phyloP scores from a whole-genome alignment of 2,329 filamentous ascomycete species.

The Xylaria sp. region DNA sequence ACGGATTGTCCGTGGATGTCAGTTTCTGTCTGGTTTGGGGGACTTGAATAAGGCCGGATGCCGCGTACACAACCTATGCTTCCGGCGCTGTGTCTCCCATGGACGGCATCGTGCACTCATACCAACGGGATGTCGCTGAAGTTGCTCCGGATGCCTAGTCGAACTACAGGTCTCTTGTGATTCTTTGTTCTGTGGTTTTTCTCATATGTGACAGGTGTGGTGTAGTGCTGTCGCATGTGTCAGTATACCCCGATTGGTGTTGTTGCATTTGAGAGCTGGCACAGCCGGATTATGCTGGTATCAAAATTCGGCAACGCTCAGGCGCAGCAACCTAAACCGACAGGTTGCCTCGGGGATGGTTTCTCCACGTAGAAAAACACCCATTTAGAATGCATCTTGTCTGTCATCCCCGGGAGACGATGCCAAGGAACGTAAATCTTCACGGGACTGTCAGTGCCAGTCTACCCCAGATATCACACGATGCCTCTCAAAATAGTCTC shows the following conservation, averaged over 20 bases:
- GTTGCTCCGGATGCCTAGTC: neutral
- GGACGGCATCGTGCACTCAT: neutral
- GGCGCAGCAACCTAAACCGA: neutral
- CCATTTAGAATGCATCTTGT: neutral
- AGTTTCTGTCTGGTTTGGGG: neutral
- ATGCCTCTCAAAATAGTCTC: neutral
- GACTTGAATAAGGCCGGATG: neutral
- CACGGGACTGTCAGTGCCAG: no score
- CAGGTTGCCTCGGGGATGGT: neutral
- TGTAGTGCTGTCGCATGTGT: neutral
- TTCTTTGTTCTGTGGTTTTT: neutral
- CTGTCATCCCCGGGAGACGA: neutral
- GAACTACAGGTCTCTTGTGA: neutral
- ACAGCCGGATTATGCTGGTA: neutral
- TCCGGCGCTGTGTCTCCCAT: neutral
- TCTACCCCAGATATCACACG: neutral
- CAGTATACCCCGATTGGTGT: neutral
- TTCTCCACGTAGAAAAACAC: neutral
- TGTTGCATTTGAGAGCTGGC: neutral
- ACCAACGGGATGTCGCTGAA: neutral
- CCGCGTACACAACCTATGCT: neutral
- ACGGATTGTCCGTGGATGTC: neutral
- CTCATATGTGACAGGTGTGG: neutral
- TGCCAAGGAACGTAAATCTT: neutral
- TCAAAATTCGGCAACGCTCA: neutral